These are phyloP conservation scores for Rosa rugosa DNA, from an alignment of 306 rosid species.

Conservation along the genomic window DNA sequence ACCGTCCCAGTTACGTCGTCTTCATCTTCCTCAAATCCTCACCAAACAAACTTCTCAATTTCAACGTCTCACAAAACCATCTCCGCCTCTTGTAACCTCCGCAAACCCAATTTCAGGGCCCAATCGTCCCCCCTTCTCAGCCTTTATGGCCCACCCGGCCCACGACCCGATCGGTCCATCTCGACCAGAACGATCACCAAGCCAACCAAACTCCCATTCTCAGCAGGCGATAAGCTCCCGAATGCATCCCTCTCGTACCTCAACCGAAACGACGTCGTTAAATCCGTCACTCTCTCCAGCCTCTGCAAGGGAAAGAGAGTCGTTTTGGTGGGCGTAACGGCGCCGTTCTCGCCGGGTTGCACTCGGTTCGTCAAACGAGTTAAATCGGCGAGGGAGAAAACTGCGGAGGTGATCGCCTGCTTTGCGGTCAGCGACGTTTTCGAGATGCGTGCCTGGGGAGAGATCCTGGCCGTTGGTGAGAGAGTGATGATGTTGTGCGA, in stretches of 20 bases:
- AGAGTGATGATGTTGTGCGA: conserved; percentile 23
- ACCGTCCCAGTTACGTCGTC: conserved; percentile 10
- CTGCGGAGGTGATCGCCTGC: conserved; percentile 24
- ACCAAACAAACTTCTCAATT: conserved; percentile 8
- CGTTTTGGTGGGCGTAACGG: conserved; percentile 17
- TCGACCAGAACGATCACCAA: background rate
- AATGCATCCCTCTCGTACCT: conserved; percentile 12
- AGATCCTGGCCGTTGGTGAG: conserved; percentile 15
- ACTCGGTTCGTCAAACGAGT: conserved; percentile 17
- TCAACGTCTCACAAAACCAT: conserved; percentile 14
- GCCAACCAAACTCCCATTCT: background rate
- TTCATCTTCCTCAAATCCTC: background rate
- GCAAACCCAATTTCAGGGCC: conserved; percentile 2
- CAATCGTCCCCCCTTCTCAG: conserved; percentile 16
- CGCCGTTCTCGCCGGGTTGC: conserved; percentile 21
- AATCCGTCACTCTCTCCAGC: conserved; percentile 11
- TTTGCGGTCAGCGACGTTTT: conserved; percentile 24
- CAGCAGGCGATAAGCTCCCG: conserved; percentile 20
- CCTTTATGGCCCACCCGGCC: conserved; percentile 32
- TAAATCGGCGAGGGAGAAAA: background rate
- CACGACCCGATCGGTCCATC: conserved; percentile 16
- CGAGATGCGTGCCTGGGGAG: conserved; percentile 33
- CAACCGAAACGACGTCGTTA: conserved; percentile 20
- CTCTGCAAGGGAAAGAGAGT: conserved; percentile 27
- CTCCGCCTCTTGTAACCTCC: conserved; percentile 20